Evolutionary conservation across 441 rosid species (phyloP).

Genomic region (Pelargonium myrrhifolium): DNA sequence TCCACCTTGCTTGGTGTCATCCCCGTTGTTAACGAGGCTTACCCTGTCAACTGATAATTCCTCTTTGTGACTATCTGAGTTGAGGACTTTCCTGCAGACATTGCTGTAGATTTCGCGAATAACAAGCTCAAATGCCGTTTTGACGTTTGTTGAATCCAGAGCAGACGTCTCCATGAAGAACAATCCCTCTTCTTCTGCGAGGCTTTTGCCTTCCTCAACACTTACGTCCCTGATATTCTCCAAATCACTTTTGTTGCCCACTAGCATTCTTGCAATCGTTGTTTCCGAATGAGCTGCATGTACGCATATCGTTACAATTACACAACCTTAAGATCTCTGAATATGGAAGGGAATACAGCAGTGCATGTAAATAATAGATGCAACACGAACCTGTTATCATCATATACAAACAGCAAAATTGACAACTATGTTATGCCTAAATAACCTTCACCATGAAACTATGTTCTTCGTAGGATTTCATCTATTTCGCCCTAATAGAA

Average conservation of each 20-base stretch:
- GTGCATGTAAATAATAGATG: too few species aligned
- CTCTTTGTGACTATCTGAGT: constrained; percentile 77
- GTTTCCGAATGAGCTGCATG: constrained; percentile 75
- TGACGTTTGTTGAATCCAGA: constrained; percentile 70
- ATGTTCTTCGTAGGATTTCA: too few species aligned
- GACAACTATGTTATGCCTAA: too few species aligned
- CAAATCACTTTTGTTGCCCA: constrained; percentile 85
- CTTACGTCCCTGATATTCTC: constrained; percentile 68
- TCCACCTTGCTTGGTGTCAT: constrained; percentile 24
- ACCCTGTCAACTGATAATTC: constrained; percentile 64
- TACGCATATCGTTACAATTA: neutral
- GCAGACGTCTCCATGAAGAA: constrained; percentile 97
- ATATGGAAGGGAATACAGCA: too few species aligned
- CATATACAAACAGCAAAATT: too few species aligned
- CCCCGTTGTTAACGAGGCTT: constrained; percentile 40
- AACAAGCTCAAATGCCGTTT: constrained; percentile 85
- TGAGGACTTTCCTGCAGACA: constrained; percentile 64
- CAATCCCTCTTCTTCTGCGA: constrained; percentile 70
- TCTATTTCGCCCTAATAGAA: too few species aligned
- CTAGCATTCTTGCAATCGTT: constrained; percentile 67
- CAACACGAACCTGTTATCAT: too few species aligned
- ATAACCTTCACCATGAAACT: too few species aligned
- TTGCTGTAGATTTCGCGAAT: constrained; percentile 68
- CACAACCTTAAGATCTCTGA: constrained; percentile 4
- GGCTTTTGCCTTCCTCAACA: constrained; percentile 60